Percentiles rank a stretch among this genome's conserved stretches.
These are phyloP conservation scores for Lachnellula occidentalis DNA, from an alignment of 2,329 filamentous ascomycete genomes.

Conservation along the genomic window DNA sequence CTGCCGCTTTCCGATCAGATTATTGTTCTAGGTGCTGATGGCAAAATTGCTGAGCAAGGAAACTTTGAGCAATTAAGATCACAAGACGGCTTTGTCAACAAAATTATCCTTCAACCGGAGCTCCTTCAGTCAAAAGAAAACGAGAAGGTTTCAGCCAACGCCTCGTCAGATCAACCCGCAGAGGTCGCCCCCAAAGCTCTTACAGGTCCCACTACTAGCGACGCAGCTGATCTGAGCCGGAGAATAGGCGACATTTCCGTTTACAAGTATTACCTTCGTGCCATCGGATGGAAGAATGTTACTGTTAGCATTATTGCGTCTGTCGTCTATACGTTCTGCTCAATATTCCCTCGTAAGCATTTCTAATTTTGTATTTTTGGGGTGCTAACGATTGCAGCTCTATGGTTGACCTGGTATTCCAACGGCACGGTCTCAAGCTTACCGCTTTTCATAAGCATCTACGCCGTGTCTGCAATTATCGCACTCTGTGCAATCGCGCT, in stretches of 20 bases:
- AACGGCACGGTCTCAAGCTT: slow-evolving; percentile 7
- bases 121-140: slow-evolving; percentile 20
- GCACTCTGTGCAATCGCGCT: background rate
- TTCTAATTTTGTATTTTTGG: background rate
- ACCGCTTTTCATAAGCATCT: slow-evolving; percentile 1
- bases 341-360: slow-evolving; percentile 6
- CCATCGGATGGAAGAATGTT: slow-evolving; percentile 15
- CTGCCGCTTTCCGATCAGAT: slow-evolving; percentile 37
- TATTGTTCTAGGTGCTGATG: slow-evolving; percentile 30
- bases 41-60: slow-evolving; percentile 33
- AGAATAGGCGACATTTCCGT: slow-evolving; percentile 16
- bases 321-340: slow-evolving; percentile 1
- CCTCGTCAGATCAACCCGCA: background rate
- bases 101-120: slow-evolving; percentile 31
- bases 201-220: slow-evolving; percentile 27
- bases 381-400: background rate
- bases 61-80: slow-evolving; percentile 23
- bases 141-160: background rate
- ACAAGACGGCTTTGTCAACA: slow-evolving; percentile 13
- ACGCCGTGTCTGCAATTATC: slow-evolving; percentile 1
- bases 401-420: slow-evolving; percentile 12
- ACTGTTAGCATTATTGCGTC: slow-evolving; percentile 3
- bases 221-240: slow-evolving; percentile 18
- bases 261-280: slow-evolving; percentile 23
- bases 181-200: background rate